Base-by-base conservation (phyloP, 2,329 filamentous ascomycete species). In the Pyricularia sp. region DNA sequence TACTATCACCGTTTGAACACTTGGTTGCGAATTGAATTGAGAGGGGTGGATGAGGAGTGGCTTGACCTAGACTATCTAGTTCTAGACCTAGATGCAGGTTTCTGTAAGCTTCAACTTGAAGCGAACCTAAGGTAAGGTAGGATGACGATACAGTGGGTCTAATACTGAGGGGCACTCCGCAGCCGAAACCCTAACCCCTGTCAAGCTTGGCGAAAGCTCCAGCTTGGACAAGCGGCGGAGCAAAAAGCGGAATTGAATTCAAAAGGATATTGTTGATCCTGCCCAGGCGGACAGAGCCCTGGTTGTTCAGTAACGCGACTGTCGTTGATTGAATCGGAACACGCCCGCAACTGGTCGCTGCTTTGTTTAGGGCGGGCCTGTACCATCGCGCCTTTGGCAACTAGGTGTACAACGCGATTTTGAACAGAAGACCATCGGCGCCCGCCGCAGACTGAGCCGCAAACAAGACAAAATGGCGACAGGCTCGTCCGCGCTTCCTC, bases 1-100 rank as follows among this genome's bases (percentile, higher is more conserved):
- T 90, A 98, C 95, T 97, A 95, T 86, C 92, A 87, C 83, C 69
- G 42, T 28, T 14, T 61, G 58, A 26, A 61, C 58, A 61, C 58
- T 61, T 61, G 58, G 58, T 4, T 61, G n/a, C n/a, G 58, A 28
- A 26, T 26, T 61, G 58, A n/a, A n/a, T n/a, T n/a, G n/a, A n/a
- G n/a, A 26, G 25, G 28, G n/a, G 58, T 25, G 58, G 7, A 61
- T 61, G 58, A 61, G 58, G 23, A 55, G n/a, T 59, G 3, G 23
- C 31, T 33, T 11, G 12, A 36, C 33, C 12, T 12, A 36, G 33
- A 36, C n/a, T n/a, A n/a, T n/a, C n/a, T n/a, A n/a, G n/a, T n/a
- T n/a, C n/a, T n/a, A n/a, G n/a, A n/a, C n/a, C n/a, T n/a, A n/a
- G n/a, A n/a, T n/a, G 33, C 33, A 36, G 33, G 33, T 36, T 36